Evolutionary conservation across 768 basidiomycete genomes (phyloP).

Genomic region (Pleurotus tuber-regium): DNA sequence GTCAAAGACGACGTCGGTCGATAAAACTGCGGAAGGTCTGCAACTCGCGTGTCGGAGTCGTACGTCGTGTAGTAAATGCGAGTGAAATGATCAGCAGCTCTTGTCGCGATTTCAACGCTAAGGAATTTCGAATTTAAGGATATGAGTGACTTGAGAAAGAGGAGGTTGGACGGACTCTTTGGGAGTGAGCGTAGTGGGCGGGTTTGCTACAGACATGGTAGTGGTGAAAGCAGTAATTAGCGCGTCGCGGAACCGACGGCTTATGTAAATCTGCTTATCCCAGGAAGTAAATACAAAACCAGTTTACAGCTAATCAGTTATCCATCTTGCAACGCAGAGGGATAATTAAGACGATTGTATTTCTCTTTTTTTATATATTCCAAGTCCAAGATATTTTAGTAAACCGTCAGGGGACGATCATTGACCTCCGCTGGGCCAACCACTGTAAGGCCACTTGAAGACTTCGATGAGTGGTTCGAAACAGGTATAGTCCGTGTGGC

Average conservation of each 20-base stretch:
- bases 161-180: constrained; percentile 49
- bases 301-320: too few relatives aligned
- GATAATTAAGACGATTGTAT: too few relatives aligned
- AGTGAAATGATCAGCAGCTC: constrained; percentile 81
- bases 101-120: constrained; percentile 83
- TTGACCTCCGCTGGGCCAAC: too few relatives aligned
- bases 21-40: constrained; percentile 80
- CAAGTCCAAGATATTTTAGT: too few relatives aligned
- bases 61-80: constrained; percentile 81
- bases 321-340: too few relatives aligned
- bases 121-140: constrained; percentile 19
- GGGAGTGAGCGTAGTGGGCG: constrained; percentile 40
- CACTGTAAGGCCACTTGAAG: not conserved
- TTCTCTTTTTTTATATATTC: too few relatives aligned
- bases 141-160: constrained; percentile 14
- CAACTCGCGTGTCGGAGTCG: constrained; percentile 73
- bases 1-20: constrained; percentile 71
- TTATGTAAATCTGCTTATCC: too few relatives aligned
- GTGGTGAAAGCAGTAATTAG: constrained; percentile 1
- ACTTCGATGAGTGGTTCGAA: too few relatives aligned
- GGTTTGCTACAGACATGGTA: constrained; percentile 20
- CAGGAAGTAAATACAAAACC: too few relatives aligned
- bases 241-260: too few relatives aligned
- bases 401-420: too few relatives aligned
- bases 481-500: too few relatives aligned